These are phyloP conservation scores for Centrapalus pauciflorus DNA, from an alignment of 129 eudicot genomes.

Conservation along the genomic window DNA sequence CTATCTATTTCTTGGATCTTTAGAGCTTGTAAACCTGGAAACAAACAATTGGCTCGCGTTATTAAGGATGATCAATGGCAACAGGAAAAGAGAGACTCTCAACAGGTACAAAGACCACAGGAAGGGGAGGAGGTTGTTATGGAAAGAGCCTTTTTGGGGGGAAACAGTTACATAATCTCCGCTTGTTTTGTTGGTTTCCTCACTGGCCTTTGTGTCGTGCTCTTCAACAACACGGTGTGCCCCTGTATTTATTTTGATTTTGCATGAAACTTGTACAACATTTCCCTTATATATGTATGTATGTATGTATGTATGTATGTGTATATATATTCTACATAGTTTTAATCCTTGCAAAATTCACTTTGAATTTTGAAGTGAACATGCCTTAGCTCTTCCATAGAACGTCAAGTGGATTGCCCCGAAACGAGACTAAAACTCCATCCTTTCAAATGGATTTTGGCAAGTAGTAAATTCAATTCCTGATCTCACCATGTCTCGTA, in stretches of 20 bases:
- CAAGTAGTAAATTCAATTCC: not conserved
- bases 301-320: no score
- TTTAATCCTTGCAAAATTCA: not conserved
- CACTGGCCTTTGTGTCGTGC: slow-evolving; percentile 72
- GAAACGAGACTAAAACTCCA: not conserved
- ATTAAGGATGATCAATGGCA: not conserved
- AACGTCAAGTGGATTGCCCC: no score
- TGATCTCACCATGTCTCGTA: not conserved
- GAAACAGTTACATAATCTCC: slow-evolving; percentile 46
- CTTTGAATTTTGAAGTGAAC: not conserved
- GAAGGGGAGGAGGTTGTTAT: slow-evolving; percentile 8
- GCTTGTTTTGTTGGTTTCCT: slow-evolving; percentile 83
- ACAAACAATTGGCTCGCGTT: not conserved
- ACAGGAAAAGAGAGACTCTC: not conserved
- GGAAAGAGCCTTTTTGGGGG: slow-evolving; percentile 4
- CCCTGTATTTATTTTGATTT: not conserved
- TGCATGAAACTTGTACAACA: not conserved
- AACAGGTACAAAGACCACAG: not conserved
- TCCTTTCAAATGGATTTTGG: not conserved
- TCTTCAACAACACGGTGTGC: slow-evolving; percentile 59
- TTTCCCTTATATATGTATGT: not conserved
- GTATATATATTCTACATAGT: no score
- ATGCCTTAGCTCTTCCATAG: not conserved
- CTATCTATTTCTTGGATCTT: slow-evolving; percentile 1
- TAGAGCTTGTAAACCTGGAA: not conserved